Conservation (phyloP, 2,329 filamentous ascomycete genomes). For the Whalleya microplaca region DNA sequence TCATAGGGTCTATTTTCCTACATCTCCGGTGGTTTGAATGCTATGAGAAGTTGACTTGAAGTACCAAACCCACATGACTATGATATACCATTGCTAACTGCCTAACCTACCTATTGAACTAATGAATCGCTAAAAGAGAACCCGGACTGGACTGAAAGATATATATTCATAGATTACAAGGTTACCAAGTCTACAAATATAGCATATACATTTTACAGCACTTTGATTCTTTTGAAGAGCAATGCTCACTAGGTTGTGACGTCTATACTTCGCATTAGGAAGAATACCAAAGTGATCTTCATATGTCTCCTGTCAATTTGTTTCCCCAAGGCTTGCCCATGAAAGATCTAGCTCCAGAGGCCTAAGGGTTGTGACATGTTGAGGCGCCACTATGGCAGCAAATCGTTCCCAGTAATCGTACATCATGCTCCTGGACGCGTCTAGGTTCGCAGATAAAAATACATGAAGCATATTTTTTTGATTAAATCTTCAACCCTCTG, state of each 20-base stretch:
- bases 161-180: too few species aligned
- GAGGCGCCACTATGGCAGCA: neutral
- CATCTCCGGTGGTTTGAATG: too few species aligned
- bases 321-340: neutral
- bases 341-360: neutral
- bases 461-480: neutral
- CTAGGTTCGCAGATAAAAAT: neutral
- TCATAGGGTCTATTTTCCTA: neutral
- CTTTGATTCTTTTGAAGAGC: too few species aligned
- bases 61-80: too few species aligned
- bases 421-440: constrained; percentile 5
- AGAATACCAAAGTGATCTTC: neutral
- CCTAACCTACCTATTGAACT: too few species aligned
- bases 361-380: neutral
- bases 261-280: neutral
- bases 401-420: constrained; percentile 6
- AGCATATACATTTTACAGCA: too few species aligned
- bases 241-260: neutral
- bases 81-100: too few species aligned
- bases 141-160: too few species aligned
- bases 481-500: constrained; percentile 20
- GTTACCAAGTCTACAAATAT: too few species aligned
- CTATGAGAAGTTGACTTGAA: too few species aligned
- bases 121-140: too few species aligned
- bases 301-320: neutral